Evolutionary conservation across 257 asterid genomes (phyloP), one percentile per base, ranked within the genome.

Genomic region (Solanum piurae): DNA sequence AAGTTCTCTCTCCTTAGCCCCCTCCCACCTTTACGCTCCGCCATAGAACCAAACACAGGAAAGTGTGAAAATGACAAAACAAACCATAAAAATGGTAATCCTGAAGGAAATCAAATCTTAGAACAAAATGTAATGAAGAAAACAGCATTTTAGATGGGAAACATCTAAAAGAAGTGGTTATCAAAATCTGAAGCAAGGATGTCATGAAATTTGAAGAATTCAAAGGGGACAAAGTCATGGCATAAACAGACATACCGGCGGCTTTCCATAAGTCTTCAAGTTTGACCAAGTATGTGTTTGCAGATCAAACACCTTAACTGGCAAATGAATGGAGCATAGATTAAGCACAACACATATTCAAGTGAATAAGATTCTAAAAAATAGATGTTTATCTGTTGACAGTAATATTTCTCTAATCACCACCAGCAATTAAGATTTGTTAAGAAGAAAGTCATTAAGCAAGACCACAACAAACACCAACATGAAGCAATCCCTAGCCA

Each of bases 251-350:
- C 58, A 74, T 96, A 97, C 99, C 91, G 98, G 99, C 72, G 99
- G 98, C 91, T 93, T 96, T 91, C 99, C 99, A 84, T 94, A 94
- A 83, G 99, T 97, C 95, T 95, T 96, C 96, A 97, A 92, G 88
- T 92, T 91, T 69, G 99, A 94, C 99, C 99, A 97, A 75, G 94
- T 84, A 91, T 89, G 88, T 86, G 96, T 92, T 92, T 96, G 95
- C 92, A 93, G 93, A 93, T 97, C 98, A 90, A 95, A 95, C 89
- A 92, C 95, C 95, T 94, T 95, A 88, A 95, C 99, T 97, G 99
- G 88, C 85, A 92, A 87, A 86, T 88, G 21, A 86, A 77, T 86
- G 82, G 21, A 86, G 79, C 66, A 71, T 86, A 46, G 74, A 85
- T 83, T 89, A 84, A 91, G 93, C 73, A 88, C 46, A 85, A 37